A percentile compares a stretch with the other conserved stretches of the same genome.
Conservation (phyloP, 2,329 filamentous ascomycete genomes). For the Aspergillus sp. region DNA sequence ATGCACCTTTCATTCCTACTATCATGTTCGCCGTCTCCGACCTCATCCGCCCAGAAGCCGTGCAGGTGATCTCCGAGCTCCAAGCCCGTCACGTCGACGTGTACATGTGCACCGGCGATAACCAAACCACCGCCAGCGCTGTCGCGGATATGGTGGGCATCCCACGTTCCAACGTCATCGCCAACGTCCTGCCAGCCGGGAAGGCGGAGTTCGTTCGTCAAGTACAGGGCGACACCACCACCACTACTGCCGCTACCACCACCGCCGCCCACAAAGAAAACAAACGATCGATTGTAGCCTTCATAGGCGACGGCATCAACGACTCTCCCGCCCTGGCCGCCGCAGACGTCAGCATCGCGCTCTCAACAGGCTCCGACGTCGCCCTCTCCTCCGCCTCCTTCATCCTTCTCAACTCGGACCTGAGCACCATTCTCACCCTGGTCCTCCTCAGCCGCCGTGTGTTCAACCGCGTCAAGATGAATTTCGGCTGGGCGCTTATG, state of each 20-base stretch:
- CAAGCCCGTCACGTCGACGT: constrained; percentile 60
- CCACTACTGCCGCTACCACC: constrained; percentile 5
- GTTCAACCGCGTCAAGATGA: constrained; percentile 70
- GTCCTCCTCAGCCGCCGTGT: constrained; percentile 63
- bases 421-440: constrained; percentile 63
- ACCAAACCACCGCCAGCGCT: constrained; percentile 70
- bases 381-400: constrained; percentile 75
- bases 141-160: constrained; percentile 73
- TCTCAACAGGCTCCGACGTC: constrained; percentile 73
- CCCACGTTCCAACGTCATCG: constrained; percentile 63
- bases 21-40: constrained; percentile 72
- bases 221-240: constrained; percentile 23
- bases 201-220: constrained; percentile 49
- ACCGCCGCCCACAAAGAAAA: constrained; percentile 2
- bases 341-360: constrained; percentile 74
- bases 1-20: constrained; percentile 38
- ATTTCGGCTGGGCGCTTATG: constrained; percentile 76
- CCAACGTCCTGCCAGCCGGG: constrained; percentile 74
- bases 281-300: constrained; percentile 56
- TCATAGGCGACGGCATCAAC: constrained; percentile 83
- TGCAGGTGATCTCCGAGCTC: constrained; percentile 56
- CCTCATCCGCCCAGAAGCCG: constrained; percentile 66
- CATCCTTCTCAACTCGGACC: constrained; percentile 64
- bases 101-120: constrained; percentile 92
- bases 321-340: constrained; percentile 72